A percentile compares a stretch with the other conserved stretches of the same genome.
Evolutionary conservation across 352 stramenopile genomes (phyloP).

Genomic region (Phytophthora litchii): DNA sequence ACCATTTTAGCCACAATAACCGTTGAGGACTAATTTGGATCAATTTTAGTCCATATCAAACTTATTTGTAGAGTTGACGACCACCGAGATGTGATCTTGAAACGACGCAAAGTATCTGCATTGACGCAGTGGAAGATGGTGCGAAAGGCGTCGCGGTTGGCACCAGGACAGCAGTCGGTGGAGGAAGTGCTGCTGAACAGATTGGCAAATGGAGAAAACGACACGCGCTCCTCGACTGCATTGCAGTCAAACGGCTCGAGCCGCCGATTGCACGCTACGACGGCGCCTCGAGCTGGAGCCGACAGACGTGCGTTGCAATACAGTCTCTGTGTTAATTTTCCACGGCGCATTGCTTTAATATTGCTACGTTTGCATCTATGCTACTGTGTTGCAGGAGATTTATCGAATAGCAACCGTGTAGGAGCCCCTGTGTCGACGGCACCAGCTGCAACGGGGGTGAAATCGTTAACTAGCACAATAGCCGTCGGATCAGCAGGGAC

Average conservation of each 20-base stretch:
- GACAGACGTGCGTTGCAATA: conserved; percentile 8
- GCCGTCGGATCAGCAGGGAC: neutral
- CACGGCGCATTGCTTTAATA: neutral
- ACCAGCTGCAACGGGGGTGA: conserved; percentile 7
- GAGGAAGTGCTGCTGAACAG: conserved; percentile 74
- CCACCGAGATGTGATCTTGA: conserved; percentile 17
- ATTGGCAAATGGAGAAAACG: conserved; percentile 33
- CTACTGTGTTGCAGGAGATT: conserved; percentile 4
- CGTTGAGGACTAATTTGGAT: no score
- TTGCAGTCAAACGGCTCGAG: neutral
- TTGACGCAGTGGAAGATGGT: conserved; percentile 43
- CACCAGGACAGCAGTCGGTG: conserved; percentile 60
- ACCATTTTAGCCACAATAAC: conserved; percentile 5
- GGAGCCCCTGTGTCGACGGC: conserved; percentile 20
- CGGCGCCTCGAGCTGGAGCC: conserved; percentile 6
- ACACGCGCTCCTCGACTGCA: conserved; percentile 7
- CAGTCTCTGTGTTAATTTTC: neutral
- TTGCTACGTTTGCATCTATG: neutral
- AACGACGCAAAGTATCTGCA: conserved; percentile 13
- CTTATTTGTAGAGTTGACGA: neutral
- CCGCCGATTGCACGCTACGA: conserved; percentile 12
- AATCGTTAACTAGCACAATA: neutral
- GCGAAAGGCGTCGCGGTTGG: conserved; percentile 57
- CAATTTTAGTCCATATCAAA: no score
- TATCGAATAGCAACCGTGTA: conserved; percentile 4